phyloP scores from a whole-genome alignment of 306 rosid genomes.

The Rubus idaeus region DNA sequence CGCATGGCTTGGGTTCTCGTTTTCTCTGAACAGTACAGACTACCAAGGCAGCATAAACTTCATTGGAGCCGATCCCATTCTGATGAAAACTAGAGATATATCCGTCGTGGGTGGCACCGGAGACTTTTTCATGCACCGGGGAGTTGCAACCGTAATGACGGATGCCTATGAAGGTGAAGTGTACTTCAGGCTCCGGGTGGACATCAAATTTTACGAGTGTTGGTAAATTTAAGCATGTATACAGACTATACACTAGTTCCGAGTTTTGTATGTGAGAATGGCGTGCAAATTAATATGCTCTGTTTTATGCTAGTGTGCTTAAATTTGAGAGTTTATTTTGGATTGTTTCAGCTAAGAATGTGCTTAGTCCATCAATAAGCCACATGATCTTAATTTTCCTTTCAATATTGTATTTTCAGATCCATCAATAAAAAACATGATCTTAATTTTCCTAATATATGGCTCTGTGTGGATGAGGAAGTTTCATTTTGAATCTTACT shows the following conservation, averaged over 20 bases:
- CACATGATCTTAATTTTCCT: neutral
- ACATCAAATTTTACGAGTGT: conserved; percentile 70
- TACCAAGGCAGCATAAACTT: conserved; percentile 61
- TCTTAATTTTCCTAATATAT: neutral
- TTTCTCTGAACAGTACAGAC: conserved; percentile 42
- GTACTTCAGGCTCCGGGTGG: conserved; percentile 62
- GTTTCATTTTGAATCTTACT: neutral
- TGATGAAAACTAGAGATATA: conserved; percentile 58
- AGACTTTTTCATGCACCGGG: conserved; percentile 79
- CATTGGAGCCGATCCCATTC: conserved; percentile 58
- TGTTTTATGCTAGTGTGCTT: neutral
- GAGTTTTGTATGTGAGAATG: neutral
- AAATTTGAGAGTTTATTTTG: neutral
- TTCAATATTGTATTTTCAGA: neutral
- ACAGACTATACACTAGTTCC: neutral
- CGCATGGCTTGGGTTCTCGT: conserved; percentile 63
- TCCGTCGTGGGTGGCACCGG: conserved; percentile 73
- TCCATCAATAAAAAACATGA: conserved; percentile 5
- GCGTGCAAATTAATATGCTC: neutral
- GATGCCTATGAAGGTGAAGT: conserved; percentile 72
- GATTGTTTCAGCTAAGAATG: neutral
- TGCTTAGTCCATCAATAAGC: neutral
- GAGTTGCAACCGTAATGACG: conserved; percentile 64
- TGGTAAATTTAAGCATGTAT: conserved; percentile 36
- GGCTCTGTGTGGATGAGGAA: neutral